Evolutionary conservation across 2,329 filamentous ascomycete genomes (phyloP).

Genomic region (Cercospora nicotianae): DNA sequence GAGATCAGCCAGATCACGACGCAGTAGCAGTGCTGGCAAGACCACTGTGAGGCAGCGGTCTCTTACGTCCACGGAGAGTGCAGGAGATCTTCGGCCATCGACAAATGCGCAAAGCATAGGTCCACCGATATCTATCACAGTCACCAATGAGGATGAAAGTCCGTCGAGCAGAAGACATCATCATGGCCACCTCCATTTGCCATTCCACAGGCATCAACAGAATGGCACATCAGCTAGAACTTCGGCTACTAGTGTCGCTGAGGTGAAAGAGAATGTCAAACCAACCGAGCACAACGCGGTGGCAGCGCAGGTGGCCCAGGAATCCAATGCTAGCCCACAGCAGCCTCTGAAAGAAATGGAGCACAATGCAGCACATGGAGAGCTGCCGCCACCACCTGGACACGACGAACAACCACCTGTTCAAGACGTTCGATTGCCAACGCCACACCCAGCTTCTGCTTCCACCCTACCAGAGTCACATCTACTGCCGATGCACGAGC

Average conservation of each 20-base stretch:
- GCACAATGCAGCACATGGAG: conserved; percentile 43
- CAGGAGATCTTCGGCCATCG: conserved; percentile 20
- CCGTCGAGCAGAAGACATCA: conserved; percentile 40
- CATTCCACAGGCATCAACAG: conserved; percentile 29
- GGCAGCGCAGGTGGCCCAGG: conserved; percentile 10
- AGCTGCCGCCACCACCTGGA: conserved; percentile 41
- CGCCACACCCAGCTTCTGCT: conserved; percentile 39
- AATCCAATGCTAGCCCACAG: conserved; percentile 28
- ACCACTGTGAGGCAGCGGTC: conserved; percentile 37
- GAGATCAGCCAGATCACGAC: conserved; percentile 34
- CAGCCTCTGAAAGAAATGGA: conserved; percentile 40
- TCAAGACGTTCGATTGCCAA: conserved; percentile 48
- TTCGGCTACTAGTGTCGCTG: conserved; percentile 19
- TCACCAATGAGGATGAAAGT: conserved; percentile 63
- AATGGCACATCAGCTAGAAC: conserved; percentile 14
- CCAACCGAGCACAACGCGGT: conserved; percentile 17
- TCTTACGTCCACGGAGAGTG: conserved; percentile 26
- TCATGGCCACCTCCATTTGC: conserved; percentile 40
- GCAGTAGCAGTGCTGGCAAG: conserved; percentile 45
- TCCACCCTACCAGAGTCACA: conserved; percentile 46
- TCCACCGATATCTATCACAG: conserved; percentile 69
- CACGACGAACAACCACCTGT: conserved; percentile 45
- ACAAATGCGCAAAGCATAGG: conserved; percentile 29
- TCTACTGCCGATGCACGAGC: conserved; percentile 53
- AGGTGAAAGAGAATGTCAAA: conserved; percentile 17